Conservation (phyloP, 2,329 filamentous ascomycete genomes). For the Epichloe gansuensis region DNA sequence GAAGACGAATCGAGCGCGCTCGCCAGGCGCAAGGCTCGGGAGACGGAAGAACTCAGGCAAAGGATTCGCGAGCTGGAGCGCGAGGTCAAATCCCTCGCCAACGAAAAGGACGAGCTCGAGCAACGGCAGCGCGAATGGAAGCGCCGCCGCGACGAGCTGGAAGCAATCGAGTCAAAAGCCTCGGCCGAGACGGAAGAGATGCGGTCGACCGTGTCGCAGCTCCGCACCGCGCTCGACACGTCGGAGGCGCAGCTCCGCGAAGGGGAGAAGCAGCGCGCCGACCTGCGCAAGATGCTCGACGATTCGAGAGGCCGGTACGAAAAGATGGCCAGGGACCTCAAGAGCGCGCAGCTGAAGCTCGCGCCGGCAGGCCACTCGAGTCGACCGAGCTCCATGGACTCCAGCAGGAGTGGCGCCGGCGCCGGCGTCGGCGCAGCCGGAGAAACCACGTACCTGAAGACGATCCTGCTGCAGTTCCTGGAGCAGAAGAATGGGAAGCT, state of each 20-base stretch:
- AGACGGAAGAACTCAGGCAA: conserved; percentile 73
- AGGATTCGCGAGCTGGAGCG: conserved; percentile 73
- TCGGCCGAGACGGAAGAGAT: conserved; percentile 64
- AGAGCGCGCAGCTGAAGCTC: conserved; percentile 36
- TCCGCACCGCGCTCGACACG: conserved; percentile 72
- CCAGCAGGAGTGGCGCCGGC: conserved; percentile 21
- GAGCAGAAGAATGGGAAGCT: conserved; percentile 69
- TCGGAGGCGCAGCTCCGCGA: conserved; percentile 75
- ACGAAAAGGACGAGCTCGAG: conserved; percentile 70
- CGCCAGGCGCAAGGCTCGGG: conserved; percentile 62
- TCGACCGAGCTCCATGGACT: conserved; percentile 26
- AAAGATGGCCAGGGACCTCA: conserved; percentile 58
- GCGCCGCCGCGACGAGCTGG: conserved; percentile 60
- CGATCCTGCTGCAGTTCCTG: conserved; percentile 67
- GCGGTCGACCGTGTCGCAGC: conserved; percentile 59
- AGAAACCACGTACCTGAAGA: conserved; percentile 61
- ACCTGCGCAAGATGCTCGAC: conserved; percentile 63
- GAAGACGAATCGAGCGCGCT: conserved; percentile 80
- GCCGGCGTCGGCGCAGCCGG: conserved; percentile 15
- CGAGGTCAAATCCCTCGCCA: conserved; percentile 53
- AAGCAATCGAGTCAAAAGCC: conserved; percentile 54
- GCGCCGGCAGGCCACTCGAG: conserved; percentile 28
- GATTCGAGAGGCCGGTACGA: conserved; percentile 68
- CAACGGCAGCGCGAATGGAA: conserved; percentile 62
- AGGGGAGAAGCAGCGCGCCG: conserved; percentile 68